Base-by-base conservation (phyloP, 2,329 filamentous ascomycete species). In the Hypoxylon sp. region DNA sequence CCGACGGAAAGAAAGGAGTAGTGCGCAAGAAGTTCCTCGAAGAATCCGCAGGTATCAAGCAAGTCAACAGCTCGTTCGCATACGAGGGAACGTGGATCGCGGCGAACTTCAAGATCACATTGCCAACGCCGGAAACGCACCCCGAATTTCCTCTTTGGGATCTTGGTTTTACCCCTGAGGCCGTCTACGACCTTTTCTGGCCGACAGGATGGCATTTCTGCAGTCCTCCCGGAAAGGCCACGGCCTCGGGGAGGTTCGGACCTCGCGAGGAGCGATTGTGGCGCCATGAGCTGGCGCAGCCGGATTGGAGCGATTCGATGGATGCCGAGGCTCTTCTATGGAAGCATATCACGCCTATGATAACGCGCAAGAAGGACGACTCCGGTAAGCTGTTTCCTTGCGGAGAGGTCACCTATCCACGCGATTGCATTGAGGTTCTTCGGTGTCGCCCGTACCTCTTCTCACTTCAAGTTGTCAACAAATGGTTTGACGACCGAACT, bases 151-250 rank as follows among this genome's bases (percentile, higher is more conserved):
- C 76, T 0, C 63, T 79, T 2, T 80, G 77, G 78, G 51, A 70
- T 3, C 59, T 75, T 0, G 76, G 75, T 4, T 76, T 75, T 51
- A 72, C 69, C 0, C 74, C 77, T 3, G 67, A 76, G 36, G 55
- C 75, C 13, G 75, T 79, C 0, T 78, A 78, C 46, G 73, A 79
- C 44, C 50, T 72, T 1, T 80, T 77, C 58, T 80, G 74, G 61
- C 78, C 77, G 0, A 54, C 26, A 3, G 66, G 70, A 1, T 78
- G 74, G 57, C 72, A 74, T 9, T 80, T 79, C 48, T 69, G 73
- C 38, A 72, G 71, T 53, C 72, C 74, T 23, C 72, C 73, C 0
- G 62, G 66, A 2, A 68, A 73, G 29, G 71, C 78, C 2, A 66
- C 75, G 2, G 77, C 75, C 0, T 71, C 70, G 35, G 77, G 74